Conservation (phyloP, 352 stramenopile genomes). For the Phytophthora foliorum region DNA sequence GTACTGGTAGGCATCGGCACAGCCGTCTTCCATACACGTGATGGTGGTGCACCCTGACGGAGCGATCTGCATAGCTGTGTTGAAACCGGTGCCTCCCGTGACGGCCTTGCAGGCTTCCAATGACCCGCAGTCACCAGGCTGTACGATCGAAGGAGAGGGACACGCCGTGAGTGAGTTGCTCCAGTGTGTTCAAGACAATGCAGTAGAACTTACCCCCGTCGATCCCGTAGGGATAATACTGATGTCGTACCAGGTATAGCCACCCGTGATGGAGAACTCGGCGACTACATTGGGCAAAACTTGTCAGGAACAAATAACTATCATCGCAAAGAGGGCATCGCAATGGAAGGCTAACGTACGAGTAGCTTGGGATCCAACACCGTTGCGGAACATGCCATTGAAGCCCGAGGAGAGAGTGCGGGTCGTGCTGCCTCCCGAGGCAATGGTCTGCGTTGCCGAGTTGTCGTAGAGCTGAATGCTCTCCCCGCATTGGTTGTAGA, state of each 20-base stretch:
- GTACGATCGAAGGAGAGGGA: not conserved
- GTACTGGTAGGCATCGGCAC: slow-evolving; percentile 65
- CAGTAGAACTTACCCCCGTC: slow-evolving; percentile 29
- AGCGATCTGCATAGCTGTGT: slow-evolving; percentile 60
- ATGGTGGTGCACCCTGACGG: slow-evolving; percentile 53
- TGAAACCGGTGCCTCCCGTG: slow-evolving; percentile 63
- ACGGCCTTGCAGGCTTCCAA: slow-evolving; percentile 50
- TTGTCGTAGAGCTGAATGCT: slow-evolving; percentile 72
- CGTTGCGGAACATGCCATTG: slow-evolving; percentile 75
- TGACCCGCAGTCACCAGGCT: slow-evolving; percentile 48
- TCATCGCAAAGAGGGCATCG: not conserved
- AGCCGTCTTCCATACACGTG: slow-evolving; percentile 51
- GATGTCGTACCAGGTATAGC: slow-evolving; percentile 61
- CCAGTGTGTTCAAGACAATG: not conserved
- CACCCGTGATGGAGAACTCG: slow-evolving; percentile 51
- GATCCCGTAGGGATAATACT: slow-evolving; percentile 57
- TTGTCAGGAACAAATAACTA: slow-evolving; percentile 13
- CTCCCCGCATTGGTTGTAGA: slow-evolving; percentile 62
- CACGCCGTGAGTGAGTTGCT: not conserved
- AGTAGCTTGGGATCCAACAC: slow-evolving; percentile 51
- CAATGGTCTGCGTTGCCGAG: slow-evolving; percentile 48
- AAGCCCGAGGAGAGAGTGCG: slow-evolving; percentile 48
- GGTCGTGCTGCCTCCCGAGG: slow-evolving; percentile 40
- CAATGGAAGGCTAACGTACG: slow-evolving; percentile 13
- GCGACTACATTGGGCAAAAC: slow-evolving; percentile 37